Evolutionary conservation across 306 rosid genomes (phyloP), one percentile per base, ranked within the genome.

Genomic region (Prunus kanzakura): DNA sequence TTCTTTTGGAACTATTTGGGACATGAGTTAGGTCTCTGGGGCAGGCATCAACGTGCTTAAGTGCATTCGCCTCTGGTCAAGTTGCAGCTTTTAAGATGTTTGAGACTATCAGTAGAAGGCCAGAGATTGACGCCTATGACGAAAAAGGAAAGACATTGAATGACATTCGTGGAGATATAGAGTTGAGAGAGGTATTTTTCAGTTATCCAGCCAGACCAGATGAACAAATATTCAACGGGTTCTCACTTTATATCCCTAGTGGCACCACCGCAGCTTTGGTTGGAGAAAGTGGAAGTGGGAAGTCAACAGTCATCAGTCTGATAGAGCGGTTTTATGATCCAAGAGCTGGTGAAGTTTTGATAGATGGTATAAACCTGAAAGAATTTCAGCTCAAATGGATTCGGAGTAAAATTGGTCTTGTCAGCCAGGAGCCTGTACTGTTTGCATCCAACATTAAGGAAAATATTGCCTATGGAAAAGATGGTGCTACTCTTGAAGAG

Each of bases 251-350:
- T 50, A 88, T 93, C 79, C 54, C 84, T 2, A 88, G 90, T 30
- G 97, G 97, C 14, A 86, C 83, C 3, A 93, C 98, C 10, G 83
- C 87, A n/a, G 98, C 98, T 63, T 86, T 93, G 81, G 97, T 93
- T 45, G 98, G 98, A 74, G 88, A 93, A 75, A 93, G 98, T 84
- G 98, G 98, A 72, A 93, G 98, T 81, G 98, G 98, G 69, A 93
- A 93, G 72, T 91, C 97, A 20, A 93, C 98, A 2, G 89, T 91
- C 54, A 84, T 93, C 30, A 93, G 98, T 77, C 88, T 93, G 77
- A 79, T 93, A 27, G 98, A 93, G 84, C 84, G 98, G 70, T 93
- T 93, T 86, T 93, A 93, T 32, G 98, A 93, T 81, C 98, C 97
- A 11, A 84, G 47, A 4, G 89, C 89, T 11, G 98, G 98, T 63